phyloP scores from a whole-genome alignment of 2,329 filamentous ascomycete genomes.

The Fusarium austroafricanum region DNA sequence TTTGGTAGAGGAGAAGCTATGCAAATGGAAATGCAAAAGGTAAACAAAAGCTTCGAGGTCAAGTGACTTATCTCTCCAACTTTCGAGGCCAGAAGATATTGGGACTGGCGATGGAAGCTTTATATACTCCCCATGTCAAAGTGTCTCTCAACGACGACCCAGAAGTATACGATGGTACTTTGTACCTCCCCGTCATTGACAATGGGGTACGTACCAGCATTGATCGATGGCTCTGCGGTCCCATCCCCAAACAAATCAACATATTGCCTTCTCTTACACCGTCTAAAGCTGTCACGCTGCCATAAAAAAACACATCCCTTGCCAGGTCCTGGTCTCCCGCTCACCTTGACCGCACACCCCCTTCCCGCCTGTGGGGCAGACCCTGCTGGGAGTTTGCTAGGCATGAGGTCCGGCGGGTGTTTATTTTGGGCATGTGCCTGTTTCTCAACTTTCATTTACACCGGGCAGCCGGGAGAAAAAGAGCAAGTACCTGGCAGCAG shows the following conservation, averaged over 20 bases:
- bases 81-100: slow-evolving; percentile 22
- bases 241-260: slow-evolving; percentile 30
- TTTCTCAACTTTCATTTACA: slow-evolving; percentile 4
- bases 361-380: slow-evolving; percentile 35
- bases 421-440: slow-evolving; percentile 12
- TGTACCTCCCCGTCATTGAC: slow-evolving; percentile 24
- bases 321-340: slow-evolving; percentile 31
- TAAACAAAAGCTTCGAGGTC: slow-evolving; percentile 28
- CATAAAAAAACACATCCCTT: slow-evolving; percentile 36
- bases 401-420: slow-evolving; percentile 29
- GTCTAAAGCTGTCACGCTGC: slow-evolving; percentile 41
- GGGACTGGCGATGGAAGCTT: slow-evolving; percentile 47
- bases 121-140: slow-evolving; percentile 43
- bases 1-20: slow-evolving; percentile 20
- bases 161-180: slow-evolving; percentile 40
- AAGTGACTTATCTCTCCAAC: slow-evolving; percentile 41
- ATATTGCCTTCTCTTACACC: slow-evolving; percentile 39
- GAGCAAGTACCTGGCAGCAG: not conserved
- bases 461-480: slow-evolving; percentile 16
- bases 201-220: slow-evolving; percentile 35
- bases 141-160: slow-evolving; percentile 41
- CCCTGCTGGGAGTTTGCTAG: slow-evolving; percentile 29
- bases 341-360: slow-evolving; percentile 40
- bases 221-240: slow-evolving; percentile 14
- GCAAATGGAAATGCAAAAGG: slow-evolving; percentile 20